Evolutionary conservation across 805 yeast species (phyloP), one percentile per base, ranked within the genome.

Genomic region (Starmerella sp.): DNA sequence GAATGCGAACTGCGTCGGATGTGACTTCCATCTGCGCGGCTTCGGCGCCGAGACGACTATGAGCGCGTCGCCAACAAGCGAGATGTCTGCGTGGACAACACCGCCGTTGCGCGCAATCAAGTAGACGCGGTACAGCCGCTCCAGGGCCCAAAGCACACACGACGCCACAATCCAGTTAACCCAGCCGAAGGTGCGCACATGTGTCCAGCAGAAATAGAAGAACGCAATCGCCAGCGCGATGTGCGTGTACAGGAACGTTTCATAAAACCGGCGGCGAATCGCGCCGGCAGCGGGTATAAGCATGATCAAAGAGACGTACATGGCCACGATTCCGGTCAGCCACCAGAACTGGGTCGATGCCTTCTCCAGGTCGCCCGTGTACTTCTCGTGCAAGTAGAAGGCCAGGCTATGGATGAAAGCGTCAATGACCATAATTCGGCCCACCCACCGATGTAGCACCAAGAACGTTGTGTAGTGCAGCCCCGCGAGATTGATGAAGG

Each of bases 121-220:
- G n/a, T 30, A 44, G 3, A 54, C 9, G 3, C 60, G 42, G 11
- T 44, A 39, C n/a, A 37, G 6, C 3, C 56, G 53, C 30, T 58
- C 61, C 5, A 28, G 22, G 10, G 31, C 36, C 60, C 61, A 58
- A 2, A 57, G 15, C 4, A 15, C 43, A 5, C 41, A 35, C 4
- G 61, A 49, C n/a, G 28, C 13, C 15, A 32, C 9, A 15, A 58
- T 49, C 60, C 61, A 58, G 17, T 42, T 17, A 1, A 53, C 30
- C 60, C 60, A 58, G n/a, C 61, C 61, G 43, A 58, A 58, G 6
- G 30, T 38, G 9, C 34, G 35, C 3, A 52, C 56, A 29, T 58
- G 61, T 1, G 22, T 37, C 56, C 57, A 58, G 49, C 57, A 54
- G 11, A 49, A 28, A 22, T 52, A 57, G 41, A 57, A 46, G 32